Evolutionary conservation across 352 stramenopile species (phyloP).

Genomic region (Pythium aristosporum): DNA sequence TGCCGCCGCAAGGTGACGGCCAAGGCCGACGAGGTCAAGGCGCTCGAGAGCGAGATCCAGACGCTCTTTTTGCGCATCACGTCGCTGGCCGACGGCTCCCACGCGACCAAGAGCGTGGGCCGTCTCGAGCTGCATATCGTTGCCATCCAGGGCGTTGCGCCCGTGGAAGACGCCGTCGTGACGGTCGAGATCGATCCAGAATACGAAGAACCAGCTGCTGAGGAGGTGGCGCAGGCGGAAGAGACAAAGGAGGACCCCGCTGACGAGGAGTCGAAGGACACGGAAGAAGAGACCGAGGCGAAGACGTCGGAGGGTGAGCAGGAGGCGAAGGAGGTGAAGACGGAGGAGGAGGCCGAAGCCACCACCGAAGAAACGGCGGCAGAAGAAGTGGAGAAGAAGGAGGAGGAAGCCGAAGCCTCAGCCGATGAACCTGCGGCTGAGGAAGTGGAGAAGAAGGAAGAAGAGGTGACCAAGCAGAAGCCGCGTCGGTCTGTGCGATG

Average conservation of each 20-base stretch:
- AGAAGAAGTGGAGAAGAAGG: background rate
- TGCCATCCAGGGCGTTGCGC: conserved; percentile 55
- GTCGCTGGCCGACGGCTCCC: conserved; percentile 36
- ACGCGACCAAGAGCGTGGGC: conserved; percentile 66
- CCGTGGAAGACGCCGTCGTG: conserved; percentile 54
- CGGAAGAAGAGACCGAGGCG: conserved; percentile 1
- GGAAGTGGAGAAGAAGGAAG: conserved; percentile 1
- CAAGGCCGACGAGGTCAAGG: conserved; percentile 80
- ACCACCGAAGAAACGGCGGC: background rate
- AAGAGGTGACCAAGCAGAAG: conserved; percentile 1
- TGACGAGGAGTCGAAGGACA: background rate
- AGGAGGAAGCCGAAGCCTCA: background rate
- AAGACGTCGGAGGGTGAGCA: background rate
- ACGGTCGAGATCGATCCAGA: conserved; percentile 73
- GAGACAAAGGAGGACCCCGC: background rate
- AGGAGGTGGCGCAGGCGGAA: conserved; percentile 6
- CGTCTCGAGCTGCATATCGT: conserved; percentile 62
- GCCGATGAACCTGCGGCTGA: background rate
- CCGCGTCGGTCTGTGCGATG: conserved; percentile 30
- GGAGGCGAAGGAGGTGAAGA: background rate
- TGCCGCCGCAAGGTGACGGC: conserved; percentile 74
- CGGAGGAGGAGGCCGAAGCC: background rate
- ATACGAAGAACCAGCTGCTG: conserved; percentile 54
- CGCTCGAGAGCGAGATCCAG: conserved; percentile 70
- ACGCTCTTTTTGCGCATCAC: conserved; percentile 73